phyloP scores from a whole-genome alignment of 2,329 filamentous ascomycete genomes.

The Beauveria varroae region DNA sequence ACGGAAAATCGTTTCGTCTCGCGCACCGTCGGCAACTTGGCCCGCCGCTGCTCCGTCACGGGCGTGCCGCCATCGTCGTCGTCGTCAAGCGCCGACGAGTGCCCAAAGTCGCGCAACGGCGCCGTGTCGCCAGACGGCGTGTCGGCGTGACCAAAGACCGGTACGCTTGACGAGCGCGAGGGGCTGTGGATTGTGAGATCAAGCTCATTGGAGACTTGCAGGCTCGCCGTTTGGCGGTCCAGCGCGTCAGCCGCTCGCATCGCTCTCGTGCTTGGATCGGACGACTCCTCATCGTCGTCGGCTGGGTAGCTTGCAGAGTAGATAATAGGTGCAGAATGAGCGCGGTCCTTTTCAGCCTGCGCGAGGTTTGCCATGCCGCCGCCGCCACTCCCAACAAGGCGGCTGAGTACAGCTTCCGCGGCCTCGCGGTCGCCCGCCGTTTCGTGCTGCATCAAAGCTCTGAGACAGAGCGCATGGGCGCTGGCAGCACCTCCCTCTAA shows the following conservation, averaged over 20 bases:
- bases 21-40: neutral
- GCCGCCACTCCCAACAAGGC: conserved; percentile 44
- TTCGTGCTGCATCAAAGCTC: conserved; percentile 44
- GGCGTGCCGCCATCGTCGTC: neutral
- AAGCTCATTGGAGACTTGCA: conserved; percentile 44
- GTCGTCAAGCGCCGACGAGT: conserved; percentile 12
- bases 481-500: conserved; percentile 51
- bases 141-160: conserved; percentile 37
- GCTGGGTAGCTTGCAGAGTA: conserved; percentile 1
- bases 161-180: conserved; percentile 42
- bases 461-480: conserved; percentile 47
- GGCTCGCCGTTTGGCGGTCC: conserved; percentile 45
- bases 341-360: conserved; percentile 9
- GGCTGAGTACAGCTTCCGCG: conserved; percentile 44
- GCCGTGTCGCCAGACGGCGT: conserved; percentile 33
- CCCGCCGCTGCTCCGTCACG: neutral
- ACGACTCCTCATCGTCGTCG: neutral
- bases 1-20: conserved; percentile 1
- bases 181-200: conserved; percentile 34
- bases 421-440: conserved; percentile 40
- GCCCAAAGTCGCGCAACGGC: conserved; percentile 42
- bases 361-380: conserved; percentile 36
- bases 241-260: conserved; percentile 54
- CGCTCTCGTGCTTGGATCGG: conserved; percentile 44
- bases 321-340: neutral